Evolutionary conservation across 2,329 filamentous ascomycete genomes (phyloP).

Genomic region (Clonostachys byssicola): DNA sequence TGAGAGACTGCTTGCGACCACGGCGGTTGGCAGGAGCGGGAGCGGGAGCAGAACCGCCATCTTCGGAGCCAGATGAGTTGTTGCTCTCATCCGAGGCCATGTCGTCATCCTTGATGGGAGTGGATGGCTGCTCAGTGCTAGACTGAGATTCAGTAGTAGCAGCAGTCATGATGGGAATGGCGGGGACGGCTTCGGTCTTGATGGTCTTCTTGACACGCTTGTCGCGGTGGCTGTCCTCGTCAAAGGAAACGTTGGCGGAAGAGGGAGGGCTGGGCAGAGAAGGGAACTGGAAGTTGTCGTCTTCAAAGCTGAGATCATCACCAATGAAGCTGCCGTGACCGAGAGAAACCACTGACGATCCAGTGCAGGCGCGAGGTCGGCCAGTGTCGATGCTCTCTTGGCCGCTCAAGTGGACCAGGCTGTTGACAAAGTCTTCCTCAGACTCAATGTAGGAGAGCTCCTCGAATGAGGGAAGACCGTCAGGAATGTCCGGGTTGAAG

Average conservation of each 20-base stretch:
- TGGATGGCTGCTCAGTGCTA: constrained; percentile 22
- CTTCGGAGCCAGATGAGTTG: constrained; percentile 38
- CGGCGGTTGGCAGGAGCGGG: constrained; percentile 75
- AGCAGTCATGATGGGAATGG: constrained; percentile 36
- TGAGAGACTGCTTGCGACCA: constrained; percentile 96
- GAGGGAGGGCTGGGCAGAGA: constrained; percentile 58
- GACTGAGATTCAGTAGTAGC: constrained; percentile 25
- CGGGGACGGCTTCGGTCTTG: constrained; percentile 35
- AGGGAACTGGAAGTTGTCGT: constrained; percentile 56
- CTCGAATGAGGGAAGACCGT: constrained; percentile 71
- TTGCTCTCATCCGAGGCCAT: constrained; percentile 30
- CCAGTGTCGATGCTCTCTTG: constrained; percentile 54
- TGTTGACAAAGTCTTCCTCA: constrained; percentile 76
- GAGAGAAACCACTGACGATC: constrained; percentile 61
- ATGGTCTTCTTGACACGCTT: constrained; percentile 53
- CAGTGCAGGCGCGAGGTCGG: constrained; percentile 65
- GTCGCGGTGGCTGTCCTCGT: constrained; percentile 44
- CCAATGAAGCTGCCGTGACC: constrained; percentile 76
- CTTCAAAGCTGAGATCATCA: constrained; percentile 72
- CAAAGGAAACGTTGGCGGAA: constrained; percentile 23
- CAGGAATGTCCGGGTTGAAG: constrained; percentile 42
- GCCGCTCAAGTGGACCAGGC: constrained; percentile 61
- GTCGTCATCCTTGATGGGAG: constrained; percentile 22
- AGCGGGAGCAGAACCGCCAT: constrained; percentile 27
- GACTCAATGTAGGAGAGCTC: constrained; percentile 87